Conservation (phyloP, 495 filamentous ascomycete species). For the Penicillium subrubescens region DNA sequence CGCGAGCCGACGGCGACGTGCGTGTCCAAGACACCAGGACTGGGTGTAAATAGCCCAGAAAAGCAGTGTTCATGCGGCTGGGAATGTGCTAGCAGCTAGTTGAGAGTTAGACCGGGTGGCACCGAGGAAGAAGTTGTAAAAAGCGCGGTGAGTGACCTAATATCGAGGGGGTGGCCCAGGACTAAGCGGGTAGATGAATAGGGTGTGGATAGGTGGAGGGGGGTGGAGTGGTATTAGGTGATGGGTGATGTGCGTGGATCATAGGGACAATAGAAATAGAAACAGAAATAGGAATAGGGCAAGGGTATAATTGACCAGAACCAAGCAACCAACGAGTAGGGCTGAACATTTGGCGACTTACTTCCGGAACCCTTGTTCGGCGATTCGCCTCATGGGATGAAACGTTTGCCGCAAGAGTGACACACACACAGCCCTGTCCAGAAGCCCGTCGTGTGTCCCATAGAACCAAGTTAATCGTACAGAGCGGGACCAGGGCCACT, state of each 20-base stretch:
- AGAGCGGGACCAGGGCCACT: conserved; percentile 28
- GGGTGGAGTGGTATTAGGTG: neutral
- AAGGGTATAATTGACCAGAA: conserved; percentile 5
- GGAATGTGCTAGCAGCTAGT: conserved; percentile 15
- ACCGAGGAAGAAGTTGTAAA: neutral
- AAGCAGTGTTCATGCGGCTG: conserved; percentile 20
- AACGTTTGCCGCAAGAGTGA: conserved; percentile 35
- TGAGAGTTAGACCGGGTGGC: conserved; percentile 25
- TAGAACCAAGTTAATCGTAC: conserved; percentile 39
- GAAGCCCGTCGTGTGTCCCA: conserved; percentile 37
- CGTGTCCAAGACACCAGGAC: neutral
- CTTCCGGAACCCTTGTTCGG: conserved; percentile 28
- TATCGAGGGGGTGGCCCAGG: conserved; percentile 7
- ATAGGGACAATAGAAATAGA: neutral
- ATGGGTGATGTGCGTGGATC: neutral
- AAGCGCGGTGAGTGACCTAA: conserved; percentile 3
- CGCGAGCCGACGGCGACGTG: conserved; percentile 8
- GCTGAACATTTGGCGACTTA: conserved; percentile 22
- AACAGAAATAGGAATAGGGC: no score
- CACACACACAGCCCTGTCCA: conserved; percentile 33
- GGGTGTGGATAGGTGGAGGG: neutral
- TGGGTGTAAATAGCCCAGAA: conserved; percentile 1
- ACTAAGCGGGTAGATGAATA: neutral
- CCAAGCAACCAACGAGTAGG: conserved; percentile 19
- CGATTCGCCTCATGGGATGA: conserved; percentile 37